Evolutionary conservation across 768 basidiomycete species (phyloP).

Genomic region (Tephrocybe rancida): DNA sequence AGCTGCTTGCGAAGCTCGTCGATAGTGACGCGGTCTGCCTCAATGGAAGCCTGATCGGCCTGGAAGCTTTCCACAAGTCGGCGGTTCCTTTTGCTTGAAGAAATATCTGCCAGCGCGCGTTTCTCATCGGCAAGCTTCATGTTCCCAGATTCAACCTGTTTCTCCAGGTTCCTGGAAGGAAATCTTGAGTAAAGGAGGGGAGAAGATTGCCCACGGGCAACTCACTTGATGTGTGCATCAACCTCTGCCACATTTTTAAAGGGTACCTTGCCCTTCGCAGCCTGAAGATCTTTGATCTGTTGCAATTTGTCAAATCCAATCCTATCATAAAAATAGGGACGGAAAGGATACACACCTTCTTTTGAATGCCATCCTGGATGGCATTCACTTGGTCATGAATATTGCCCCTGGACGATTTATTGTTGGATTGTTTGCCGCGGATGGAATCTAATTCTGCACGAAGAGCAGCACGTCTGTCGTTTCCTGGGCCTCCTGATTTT

Average conservation of each 20-base stretch:
- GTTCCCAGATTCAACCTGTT: conserved; percentile 88
- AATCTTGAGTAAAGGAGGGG: conserved; percentile 12
- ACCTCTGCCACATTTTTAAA: conserved; percentile 87
- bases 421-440: conserved; percentile 75
- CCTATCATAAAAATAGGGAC: background rate
- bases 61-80: conserved; percentile 82
- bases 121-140: conserved; percentile 97
- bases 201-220: conserved; percentile 12
- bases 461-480: conserved; percentile 73
- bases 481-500: conserved; percentile 57
- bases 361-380: conserved; percentile 75
- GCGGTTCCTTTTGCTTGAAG: conserved; percentile 67
- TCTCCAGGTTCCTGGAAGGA: conserved; percentile 70
- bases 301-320: conserved; percentile 1
- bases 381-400: conserved; percentile 77
- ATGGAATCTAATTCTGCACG: conserved; percentile 82
- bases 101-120: conserved; percentile 90
- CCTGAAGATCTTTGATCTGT: conserved; percentile 86
- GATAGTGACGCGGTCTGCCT: conserved; percentile 70
- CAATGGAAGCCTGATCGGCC: conserved; percentile 77
- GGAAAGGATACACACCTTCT: conserved; percentile 59
- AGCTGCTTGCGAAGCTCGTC: conserved; percentile 83
- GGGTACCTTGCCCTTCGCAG: conserved; percentile 72
- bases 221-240: conserved; percentile 85
- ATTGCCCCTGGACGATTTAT: conserved; percentile 72